Evolutionary conservation across 2,329 filamentous ascomycete genomes (phyloP), one percentile per base, ranked within the genome.

Genomic region (Salinomyces thailandicus): DNA sequence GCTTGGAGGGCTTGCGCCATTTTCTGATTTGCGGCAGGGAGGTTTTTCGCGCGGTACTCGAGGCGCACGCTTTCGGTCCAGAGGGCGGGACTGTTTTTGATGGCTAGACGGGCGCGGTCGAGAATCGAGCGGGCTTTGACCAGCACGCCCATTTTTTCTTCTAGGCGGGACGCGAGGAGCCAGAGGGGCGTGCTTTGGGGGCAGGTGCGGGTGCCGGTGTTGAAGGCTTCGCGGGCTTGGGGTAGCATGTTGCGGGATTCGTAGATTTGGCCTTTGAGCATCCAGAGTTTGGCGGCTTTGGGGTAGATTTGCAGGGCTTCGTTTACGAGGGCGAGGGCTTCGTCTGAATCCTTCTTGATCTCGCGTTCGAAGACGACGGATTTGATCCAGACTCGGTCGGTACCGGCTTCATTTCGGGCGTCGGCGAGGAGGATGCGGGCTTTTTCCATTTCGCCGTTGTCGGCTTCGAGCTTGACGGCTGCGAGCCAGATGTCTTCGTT

Each of bases 221-320:
- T 77, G 61, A 91, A 96, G 0, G 89, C 86, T 58, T 96, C 86
- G 31, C 91, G 77, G 3, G 91, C 91, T 60, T 91, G 83, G 0
- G 81, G 79, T 11, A 81, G 65, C 63, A 85, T 86, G 50, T 75
- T 79, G 31, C 86, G 72, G 29, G 79, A 73, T 55, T 95, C 83
- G 68, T 98, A 98, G 44, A 96, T 91, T 57, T 98, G 91, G 0
- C 93, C 91, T 63, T 98, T 98, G 68, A 94, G 84, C 83, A 96
- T 95, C 81, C 89, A 95, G 16, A 98, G 71, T 62, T 96, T 96
- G 35, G 85, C 73, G 9, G 81, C 77, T 30, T 78, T 75, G 1
- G 91, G 89, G 65, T 93, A 98, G 7, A 85, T 72, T 47, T 87
- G 80, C 22, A 98, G 67, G 1, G 81, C 91, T 56, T 93, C 81